Percentiles rank a stretch among this genome's conserved stretches.
These are phyloP conservation scores for Phoma sp. DNA, from an alignment of 2,329 filamentous ascomycete species.

Conservation along the genomic window DNA sequence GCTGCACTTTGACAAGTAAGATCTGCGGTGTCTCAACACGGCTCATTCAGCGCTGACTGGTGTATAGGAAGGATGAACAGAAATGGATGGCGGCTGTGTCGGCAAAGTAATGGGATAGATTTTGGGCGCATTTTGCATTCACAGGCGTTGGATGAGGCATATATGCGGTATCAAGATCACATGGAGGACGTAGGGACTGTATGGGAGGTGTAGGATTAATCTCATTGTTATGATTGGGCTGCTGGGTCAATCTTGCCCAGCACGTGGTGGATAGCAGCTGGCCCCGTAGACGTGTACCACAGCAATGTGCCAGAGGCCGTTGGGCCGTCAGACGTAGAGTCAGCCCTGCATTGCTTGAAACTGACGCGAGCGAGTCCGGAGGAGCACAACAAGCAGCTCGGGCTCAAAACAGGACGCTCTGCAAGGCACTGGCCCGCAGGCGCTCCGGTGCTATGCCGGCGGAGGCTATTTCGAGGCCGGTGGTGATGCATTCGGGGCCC, in stretches of 20 bases:
- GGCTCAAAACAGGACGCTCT: constrained; percentile 6
- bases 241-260: no score
- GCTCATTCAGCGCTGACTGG: constrained; percentile 40
- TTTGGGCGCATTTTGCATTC: constrained; percentile 14
- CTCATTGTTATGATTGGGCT: no score
- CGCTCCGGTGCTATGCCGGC: constrained; percentile 5
- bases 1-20: constrained; percentile 75
- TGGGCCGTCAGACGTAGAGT: background rate
- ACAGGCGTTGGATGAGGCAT: constrained; percentile 10
- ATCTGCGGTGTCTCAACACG: constrained; percentile 24
- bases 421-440: constrained; percentile 9
- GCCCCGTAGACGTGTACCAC: constrained; percentile 1
- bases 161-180: background rate
- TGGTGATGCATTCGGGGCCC: constrained; percentile 11
- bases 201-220: no score
- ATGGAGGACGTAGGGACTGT: background rate
- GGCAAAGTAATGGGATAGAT: constrained; percentile 43
- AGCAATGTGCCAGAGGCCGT: background rate
- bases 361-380: background rate
- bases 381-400: background rate
- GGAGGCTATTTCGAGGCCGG: constrained; percentile 1
- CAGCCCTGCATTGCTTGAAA: constrained; percentile 1
- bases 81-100: constrained; percentile 82
- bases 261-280: no score
- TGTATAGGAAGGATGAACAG: constrained; percentile 71